phyloP scores from a whole-genome alignment of 257 asterid species.

The Pogostemon cablin region DNA sequence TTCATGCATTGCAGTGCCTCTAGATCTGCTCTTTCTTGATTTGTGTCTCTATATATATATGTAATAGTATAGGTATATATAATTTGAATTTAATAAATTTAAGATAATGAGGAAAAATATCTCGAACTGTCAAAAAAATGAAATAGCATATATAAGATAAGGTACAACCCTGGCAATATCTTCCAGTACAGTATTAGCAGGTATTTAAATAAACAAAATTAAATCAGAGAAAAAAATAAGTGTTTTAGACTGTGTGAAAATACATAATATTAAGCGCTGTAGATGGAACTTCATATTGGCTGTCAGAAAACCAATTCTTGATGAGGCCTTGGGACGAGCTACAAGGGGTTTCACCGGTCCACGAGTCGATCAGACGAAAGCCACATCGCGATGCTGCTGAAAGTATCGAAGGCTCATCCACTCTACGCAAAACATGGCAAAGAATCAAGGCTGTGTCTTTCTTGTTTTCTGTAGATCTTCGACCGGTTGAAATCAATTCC shows the following conservation, averaged over 20 bases:
- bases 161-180: too few species aligned
- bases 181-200: background rate
- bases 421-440: slow-evolving; percentile 83
- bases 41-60: too few species aligned
- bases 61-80: too few species aligned
- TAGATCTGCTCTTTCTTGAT: too few species aligned
- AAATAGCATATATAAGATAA: too few species aligned
- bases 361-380: slow-evolving; percentile 59
- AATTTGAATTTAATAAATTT: too few species aligned
- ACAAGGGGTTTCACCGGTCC: slow-evolving; percentile 48
- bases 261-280: slow-evolving; percentile 73
- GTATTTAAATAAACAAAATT: background rate
- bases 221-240: background rate
- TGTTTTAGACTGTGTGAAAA: slow-evolving; percentile 45
- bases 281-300: slow-evolving; percentile 47
- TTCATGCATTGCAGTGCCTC: too few species aligned
- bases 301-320: slow-evolving; percentile 52
- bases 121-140: too few species aligned
- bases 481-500: slow-evolving; percentile 50
- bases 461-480: slow-evolving; percentile 11
- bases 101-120: too few species aligned
- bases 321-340: slow-evolving; percentile 41
- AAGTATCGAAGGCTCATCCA: slow-evolving; percentile 74
- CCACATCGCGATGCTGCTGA: slow-evolving; percentile 65
- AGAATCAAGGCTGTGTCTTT: slow-evolving; percentile 58